A percentile compares a stretch with the other conserved stretches of the same genome.
These are phyloP conservation scores for Pinus albicaulis DNA, from an alignment of 75 land plant genomes.

Conservation along the genomic window DNA sequence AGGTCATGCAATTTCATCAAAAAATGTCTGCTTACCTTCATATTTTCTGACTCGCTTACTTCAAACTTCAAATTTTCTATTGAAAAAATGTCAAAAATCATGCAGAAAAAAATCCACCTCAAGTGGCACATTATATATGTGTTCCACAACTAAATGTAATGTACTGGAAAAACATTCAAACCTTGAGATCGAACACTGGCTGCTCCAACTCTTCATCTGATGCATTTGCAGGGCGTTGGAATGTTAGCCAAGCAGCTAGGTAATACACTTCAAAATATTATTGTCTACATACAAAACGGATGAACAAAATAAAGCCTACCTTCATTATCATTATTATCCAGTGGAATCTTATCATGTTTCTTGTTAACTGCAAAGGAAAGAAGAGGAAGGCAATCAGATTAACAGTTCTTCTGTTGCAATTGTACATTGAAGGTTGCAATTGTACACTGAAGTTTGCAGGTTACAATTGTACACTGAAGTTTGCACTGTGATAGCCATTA, in stretches of 20 bases:
- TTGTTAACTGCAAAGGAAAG: constrained; percentile 47
- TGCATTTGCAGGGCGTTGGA: neutral
- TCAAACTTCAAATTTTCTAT: neutral
- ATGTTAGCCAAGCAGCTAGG: neutral
- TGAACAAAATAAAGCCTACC: constrained; percentile 17
- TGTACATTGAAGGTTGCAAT: no score
- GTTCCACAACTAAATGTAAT: no score
- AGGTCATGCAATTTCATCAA: no score
- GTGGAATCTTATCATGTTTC: constrained; percentile 50
- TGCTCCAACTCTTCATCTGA: constrained; percentile 66
- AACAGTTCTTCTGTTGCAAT: neutral
- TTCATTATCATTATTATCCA: constrained; percentile 39
- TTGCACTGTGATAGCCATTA: no score
- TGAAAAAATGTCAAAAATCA: neutral
- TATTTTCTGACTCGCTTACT: no score
- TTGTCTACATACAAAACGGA: neutral
- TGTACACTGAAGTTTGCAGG: no score
- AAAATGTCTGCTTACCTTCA: no score
- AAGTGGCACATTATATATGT: neutral
- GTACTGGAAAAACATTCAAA: constrained; percentile 5
- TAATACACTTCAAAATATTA: neutral
- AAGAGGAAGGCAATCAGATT: neutral
- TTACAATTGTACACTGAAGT: no score
- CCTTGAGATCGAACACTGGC: constrained; percentile 69
- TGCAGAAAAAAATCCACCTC: no score